Evolutionary conservation across 192 early-diverging fungal species (phyloP).

Genomic region (Chytriomyces hyalinus): DNA sequence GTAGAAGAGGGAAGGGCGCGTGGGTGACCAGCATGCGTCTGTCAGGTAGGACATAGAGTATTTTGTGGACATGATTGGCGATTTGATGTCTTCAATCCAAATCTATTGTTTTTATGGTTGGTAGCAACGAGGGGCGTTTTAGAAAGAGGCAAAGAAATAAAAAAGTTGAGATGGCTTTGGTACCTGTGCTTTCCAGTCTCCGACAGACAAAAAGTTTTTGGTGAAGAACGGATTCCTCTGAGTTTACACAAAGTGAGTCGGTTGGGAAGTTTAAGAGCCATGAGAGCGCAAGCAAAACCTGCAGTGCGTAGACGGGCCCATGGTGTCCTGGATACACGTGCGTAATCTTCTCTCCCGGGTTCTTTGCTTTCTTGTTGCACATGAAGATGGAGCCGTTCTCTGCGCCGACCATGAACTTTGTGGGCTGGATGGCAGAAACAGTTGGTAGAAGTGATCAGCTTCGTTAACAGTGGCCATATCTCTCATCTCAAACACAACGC

Average conservation of each 20-base stretch:
- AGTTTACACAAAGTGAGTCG: background rate
- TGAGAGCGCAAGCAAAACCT: slow-evolving; percentile 36
- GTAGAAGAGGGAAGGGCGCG: slow-evolving; percentile 64
- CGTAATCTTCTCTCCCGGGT: slow-evolving; percentile 62
- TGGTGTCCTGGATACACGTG: slow-evolving; percentile 66
- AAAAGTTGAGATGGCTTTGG: too few species aligned
- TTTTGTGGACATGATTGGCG: slow-evolving; percentile 63
- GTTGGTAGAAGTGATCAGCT: background rate
- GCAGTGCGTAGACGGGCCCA: slow-evolving; percentile 61
- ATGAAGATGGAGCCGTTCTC: slow-evolving; percentile 67
- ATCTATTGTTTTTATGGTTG: slow-evolving; percentile 42
- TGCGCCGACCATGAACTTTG: slow-evolving; percentile 70
- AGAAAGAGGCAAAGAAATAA: slow-evolving; percentile 22
- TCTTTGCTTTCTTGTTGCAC: slow-evolving; percentile 72
- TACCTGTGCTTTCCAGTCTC: slow-evolving; percentile 62
- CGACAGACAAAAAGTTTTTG: slow-evolving; percentile 67
- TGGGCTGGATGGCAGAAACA: slow-evolving; percentile 50
- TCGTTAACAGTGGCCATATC: background rate
- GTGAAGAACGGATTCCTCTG: slow-evolving; percentile 68
- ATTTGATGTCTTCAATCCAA: slow-evolving; percentile 65
- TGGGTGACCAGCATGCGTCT: slow-evolving; percentile 64
- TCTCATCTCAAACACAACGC: background rate
- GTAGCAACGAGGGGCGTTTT: background rate
- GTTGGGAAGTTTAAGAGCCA: slow-evolving; percentile 15
- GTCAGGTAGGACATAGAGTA: slow-evolving; percentile 59